Percentiles rank a stretch among this genome's conserved stretches.
Evolutionary conservation across 768 basidiomycete species (phyloP).

Genomic region (Tylopilus rubrobrunneus): DNA sequence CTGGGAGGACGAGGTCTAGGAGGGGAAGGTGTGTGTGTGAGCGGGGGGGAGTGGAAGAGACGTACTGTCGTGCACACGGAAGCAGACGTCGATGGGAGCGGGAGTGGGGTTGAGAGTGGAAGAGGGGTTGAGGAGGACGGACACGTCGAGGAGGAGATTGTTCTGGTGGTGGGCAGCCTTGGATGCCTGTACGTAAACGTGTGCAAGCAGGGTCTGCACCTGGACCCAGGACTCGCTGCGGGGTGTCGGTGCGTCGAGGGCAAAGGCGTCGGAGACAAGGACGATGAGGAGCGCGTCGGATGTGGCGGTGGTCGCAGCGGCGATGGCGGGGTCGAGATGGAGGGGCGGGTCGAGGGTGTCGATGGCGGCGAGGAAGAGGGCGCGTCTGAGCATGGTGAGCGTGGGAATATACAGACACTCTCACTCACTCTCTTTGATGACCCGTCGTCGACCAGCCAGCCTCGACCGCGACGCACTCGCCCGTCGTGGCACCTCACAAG

Average conservation of each 20-base stretch:
- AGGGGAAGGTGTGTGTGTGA: slow-evolving; percentile 25
- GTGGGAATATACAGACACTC: slow-evolving; percentile 11
- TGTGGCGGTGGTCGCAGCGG: slow-evolving; percentile 42
- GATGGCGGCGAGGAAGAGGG: slow-evolving; percentile 53
- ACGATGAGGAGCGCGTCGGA: slow-evolving; percentile 54
- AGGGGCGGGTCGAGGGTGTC: slow-evolving; percentile 48
- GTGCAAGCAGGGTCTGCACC: slow-evolving; percentile 75
- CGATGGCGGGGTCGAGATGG: slow-evolving; percentile 54
- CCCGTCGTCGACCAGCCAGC: background rate
- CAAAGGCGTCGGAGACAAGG: slow-evolving; percentile 62
- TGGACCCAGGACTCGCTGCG: slow-evolving; percentile 56
- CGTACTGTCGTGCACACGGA: slow-evolving; percentile 45
- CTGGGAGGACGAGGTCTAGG: slow-evolving; percentile 38
- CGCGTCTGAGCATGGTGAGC: slow-evolving; percentile 7
- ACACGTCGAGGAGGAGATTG: slow-evolving; percentile 71
- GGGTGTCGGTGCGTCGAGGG: slow-evolving; percentile 28
- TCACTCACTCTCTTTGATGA: too few species aligned
- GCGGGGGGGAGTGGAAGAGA: background rate
- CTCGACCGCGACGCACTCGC: slow-evolving; percentile 16
- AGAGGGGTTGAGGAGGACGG: slow-evolving; percentile 67
- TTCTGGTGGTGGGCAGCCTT: slow-evolving; percentile 63
- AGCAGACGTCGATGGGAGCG: slow-evolving; percentile 38
- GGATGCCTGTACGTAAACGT: slow-evolving; percentile 83
- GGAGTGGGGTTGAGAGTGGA: slow-evolving; percentile 41
- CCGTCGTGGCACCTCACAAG: background rate